Base-by-base conservation (phyloP, 306 rosid species). In the Arachis stenosperma region DNA sequence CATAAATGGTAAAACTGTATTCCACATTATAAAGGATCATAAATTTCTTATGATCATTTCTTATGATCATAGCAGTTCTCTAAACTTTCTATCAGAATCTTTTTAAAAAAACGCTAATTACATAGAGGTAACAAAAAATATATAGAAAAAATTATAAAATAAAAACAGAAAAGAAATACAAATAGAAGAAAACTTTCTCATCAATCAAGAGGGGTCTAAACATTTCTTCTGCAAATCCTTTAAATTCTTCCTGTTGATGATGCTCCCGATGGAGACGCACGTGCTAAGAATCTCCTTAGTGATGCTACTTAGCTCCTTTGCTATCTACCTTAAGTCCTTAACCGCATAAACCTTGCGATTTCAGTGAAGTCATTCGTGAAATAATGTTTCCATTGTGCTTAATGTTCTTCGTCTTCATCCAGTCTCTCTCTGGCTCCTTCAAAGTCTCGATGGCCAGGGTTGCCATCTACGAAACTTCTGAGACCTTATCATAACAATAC, bases 161-260 rank as follows among this genome's bases (percentile, higher is more conserved):
- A 17, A 57, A 3, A 17, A 17, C 22, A 17, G 22, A 17, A 17
- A 17, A 17, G 22, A 17, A 17, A 17, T 17, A 17, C 22, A 17
- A 17, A 1, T 3, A 13, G 1, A 46, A 65, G 77, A 56, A 56
- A 30, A 66, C 67, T 51, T 9, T 10, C 47, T 33, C 11, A 83
- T 85, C 75, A 91, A 27, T 88, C 92, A 61, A 7, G 82, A 5
- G 97, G 89, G 42, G 88, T 69, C 67, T 91, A 94, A 37, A 88
- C 88, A n/a, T 87, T 92, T 95, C 77, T 85, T 78, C 69, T 91
- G 97, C 79, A 91, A 53, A 11, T 91, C 95, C 86, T 88, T 91
- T 0, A 95, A 92, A 41, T 80, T 84, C 71, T 88, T 88, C 0
- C 92, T 89, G n/a, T 91, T 89, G 22, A 91, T 90, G 9, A 90